These are phyloP conservation scores for Pichiaceae sp. DNA, from an alignment of 1,139 yeast genomes.

Conservation along the genomic window DNA sequence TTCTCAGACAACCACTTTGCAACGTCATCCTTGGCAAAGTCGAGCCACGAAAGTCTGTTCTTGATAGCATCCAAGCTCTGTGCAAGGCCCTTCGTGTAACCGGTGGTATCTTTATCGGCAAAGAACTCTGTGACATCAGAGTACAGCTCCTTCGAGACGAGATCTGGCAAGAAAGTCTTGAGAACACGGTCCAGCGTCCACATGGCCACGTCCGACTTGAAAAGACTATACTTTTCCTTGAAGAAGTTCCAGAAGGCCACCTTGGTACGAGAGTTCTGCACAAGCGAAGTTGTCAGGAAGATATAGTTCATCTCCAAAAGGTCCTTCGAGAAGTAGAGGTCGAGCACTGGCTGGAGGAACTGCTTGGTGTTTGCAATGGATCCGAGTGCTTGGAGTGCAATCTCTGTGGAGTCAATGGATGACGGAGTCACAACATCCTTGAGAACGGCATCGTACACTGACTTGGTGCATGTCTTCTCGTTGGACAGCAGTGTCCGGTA, in stretches of 20 bases:
- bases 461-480: conserved; percentile 29
- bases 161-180: conserved; percentile 32
- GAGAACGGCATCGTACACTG: conserved; percentile 39
- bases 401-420: conserved; percentile 60
- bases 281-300: conserved; percentile 44
- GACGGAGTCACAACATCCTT: conserved; percentile 42
- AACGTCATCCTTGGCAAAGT: conserved; percentile 16
- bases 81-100: conserved; percentile 49
- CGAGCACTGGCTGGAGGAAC: conserved; percentile 31
- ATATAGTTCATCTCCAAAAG: conserved; percentile 70
- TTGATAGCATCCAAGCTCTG: conserved; percentile 49
- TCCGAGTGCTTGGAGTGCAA: conserved; percentile 57
- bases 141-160: conserved; percentile 26
- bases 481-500: conserved; percentile 43
- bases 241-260: conserved; percentile 48
- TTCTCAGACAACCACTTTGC: conserved; percentile 15
- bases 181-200: conserved; percentile 51
- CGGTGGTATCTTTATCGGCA: conserved; percentile 44
- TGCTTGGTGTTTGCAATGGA: conserved; percentile 31
- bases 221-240: conserved; percentile 33
- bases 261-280: conserved; percentile 43
- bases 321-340: conserved; percentile 30
- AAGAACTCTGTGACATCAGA: conserved; percentile 45
- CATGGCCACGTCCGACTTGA: conserved; percentile 18
- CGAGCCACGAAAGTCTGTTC: conserved; percentile 40